Conservation (phyloP, 208 protist species). For the Herpetomonas samuelpessoai region DNA sequence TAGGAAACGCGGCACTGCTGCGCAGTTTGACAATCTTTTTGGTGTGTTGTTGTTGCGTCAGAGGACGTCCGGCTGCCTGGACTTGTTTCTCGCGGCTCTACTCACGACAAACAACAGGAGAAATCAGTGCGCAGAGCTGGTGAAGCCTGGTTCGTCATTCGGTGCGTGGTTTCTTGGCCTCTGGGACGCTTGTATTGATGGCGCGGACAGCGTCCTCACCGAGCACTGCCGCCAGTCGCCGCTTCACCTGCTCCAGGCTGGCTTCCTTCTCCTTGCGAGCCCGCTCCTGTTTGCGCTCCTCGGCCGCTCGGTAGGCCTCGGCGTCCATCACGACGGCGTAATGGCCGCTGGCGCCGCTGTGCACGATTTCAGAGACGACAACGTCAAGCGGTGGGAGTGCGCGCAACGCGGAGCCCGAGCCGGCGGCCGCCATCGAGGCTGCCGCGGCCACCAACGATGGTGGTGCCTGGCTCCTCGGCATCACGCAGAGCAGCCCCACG, state of each 20-base stretch:
- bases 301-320: slow-evolving; percentile 33
- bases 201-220: slow-evolving; percentile 22
- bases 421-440: slow-evolving; percentile 7
- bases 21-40: no score
- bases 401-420: background rate
- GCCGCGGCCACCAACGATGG: background rate
- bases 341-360: slow-evolving; percentile 32
- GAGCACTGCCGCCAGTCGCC: slow-evolving; percentile 31
- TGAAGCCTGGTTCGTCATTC: no score
- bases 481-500: slow-evolving; percentile 2
- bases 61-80: no score
- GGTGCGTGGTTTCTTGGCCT: slow-evolving; percentile 9
- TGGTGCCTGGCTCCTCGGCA: slow-evolving; percentile 7
- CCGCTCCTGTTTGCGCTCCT: slow-evolving; percentile 20
- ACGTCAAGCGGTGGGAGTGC: slow-evolving; percentile 15
- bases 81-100: no score
- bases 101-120: no score
- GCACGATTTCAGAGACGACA: slow-evolving; percentile 45
- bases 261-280: slow-evolving; percentile 18
- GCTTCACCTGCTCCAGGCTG: slow-evolving; percentile 39
- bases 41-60: no score
- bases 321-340: slow-evolving; percentile 44
- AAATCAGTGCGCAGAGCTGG: no score
- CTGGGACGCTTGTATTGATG: slow-evolving; percentile 16
- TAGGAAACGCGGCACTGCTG: no score